Evolutionary conservation across 495 filamentous ascomycete genomes (phyloP).

Genomic region (Xylaria acuta): DNA sequence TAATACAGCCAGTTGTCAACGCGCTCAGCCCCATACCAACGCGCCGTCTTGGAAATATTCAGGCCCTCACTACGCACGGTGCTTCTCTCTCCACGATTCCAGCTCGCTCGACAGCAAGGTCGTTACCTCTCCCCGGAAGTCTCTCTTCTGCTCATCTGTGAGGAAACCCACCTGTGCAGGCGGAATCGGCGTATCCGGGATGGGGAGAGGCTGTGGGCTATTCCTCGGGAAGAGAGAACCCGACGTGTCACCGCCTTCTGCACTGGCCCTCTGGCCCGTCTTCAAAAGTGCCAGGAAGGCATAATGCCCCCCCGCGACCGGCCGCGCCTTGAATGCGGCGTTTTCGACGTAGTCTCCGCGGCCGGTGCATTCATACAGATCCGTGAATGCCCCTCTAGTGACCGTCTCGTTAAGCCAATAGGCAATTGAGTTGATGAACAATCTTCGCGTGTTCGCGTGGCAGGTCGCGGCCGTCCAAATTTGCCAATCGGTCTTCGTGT

Average conservation of each 20-base stretch:
- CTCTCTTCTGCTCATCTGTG: background rate
- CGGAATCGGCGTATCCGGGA: background rate
- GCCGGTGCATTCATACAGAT: slow-evolving; percentile 49
- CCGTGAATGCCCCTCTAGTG: slow-evolving; percentile 46
- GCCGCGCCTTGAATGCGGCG: slow-evolving; percentile 53
- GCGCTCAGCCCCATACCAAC: background rate
- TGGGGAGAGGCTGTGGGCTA: slow-evolving; percentile 7
- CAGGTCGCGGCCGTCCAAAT: slow-evolving; percentile 76
- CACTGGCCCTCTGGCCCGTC: slow-evolving; percentile 64
- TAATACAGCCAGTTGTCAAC: background rate
- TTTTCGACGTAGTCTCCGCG: slow-evolving; percentile 38
- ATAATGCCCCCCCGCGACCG: slow-evolving; percentile 64
- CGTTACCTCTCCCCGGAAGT: background rate
- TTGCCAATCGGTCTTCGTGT: slow-evolving; percentile 83
- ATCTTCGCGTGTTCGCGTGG: slow-evolving; percentile 53
- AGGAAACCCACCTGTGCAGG: slow-evolving; percentile 1
- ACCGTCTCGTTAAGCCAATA: slow-evolving; percentile 75
- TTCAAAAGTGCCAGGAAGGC: slow-evolving; percentile 52
- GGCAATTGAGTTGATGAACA: slow-evolving; percentile 71
- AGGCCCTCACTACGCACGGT: background rate
- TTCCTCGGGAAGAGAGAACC: slow-evolving; percentile 39
- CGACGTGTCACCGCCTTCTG: slow-evolving; percentile 51
- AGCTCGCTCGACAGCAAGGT: background rate
- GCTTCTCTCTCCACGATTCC: background rate
- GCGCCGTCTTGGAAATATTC: background rate